A percentile compares a stretch with the other conserved stretches of the same genome.
Conservation (phyloP, 2,329 filamentous ascomycete genomes). For the Metarhizium album region DNA sequence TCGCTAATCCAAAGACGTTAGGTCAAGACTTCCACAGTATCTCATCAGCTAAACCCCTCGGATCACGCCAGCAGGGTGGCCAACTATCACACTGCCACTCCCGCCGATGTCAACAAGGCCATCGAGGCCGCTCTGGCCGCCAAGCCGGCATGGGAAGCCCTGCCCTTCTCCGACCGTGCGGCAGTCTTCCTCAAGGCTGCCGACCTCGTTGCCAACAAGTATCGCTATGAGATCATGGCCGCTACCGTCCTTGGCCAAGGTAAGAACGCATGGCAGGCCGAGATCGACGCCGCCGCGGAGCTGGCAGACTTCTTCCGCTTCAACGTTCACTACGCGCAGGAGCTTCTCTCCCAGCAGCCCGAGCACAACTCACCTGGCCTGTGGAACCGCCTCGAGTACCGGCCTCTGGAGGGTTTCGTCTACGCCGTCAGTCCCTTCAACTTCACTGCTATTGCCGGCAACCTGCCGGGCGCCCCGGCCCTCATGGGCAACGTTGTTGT, state of each 20-base stretch:
- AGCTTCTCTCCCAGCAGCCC: constrained; percentile 81
- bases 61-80: constrained; percentile 69
- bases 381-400: constrained; percentile 87
- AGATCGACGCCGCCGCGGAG: constrained; percentile 93
- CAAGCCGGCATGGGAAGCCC: constrained; percentile 72
- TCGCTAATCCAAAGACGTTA: constrained; percentile 18
- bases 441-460: constrained; percentile 90
- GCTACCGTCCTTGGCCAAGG: constrained; percentile 93
- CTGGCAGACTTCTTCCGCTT: constrained; percentile 87
- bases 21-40: constrained; percentile 56
- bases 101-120: constrained; percentile 63
- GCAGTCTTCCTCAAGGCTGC: constrained; percentile 94
- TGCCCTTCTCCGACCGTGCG: constrained; percentile 84
- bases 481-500: constrained; percentile 90
- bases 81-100: constrained; percentile 71
- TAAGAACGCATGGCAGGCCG: constrained; percentile 98
- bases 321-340: constrained; percentile 87
- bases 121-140: constrained; percentile 81
- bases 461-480: constrained; percentile 72
- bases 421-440: constrained; percentile 95
- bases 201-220: constrained; percentile 81
- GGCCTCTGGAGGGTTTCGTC: constrained; percentile 87
- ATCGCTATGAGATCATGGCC: constrained; percentile 94
- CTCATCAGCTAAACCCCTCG: constrained; percentile 71
- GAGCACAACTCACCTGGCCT: constrained; percentile 71